Percentiles rank a stretch among this genome's conserved stretches.
These are phyloP conservation scores for Mycena chlorophos DNA, from an alignment of 768 basidiomycete species.

Conservation along the genomic window DNA sequence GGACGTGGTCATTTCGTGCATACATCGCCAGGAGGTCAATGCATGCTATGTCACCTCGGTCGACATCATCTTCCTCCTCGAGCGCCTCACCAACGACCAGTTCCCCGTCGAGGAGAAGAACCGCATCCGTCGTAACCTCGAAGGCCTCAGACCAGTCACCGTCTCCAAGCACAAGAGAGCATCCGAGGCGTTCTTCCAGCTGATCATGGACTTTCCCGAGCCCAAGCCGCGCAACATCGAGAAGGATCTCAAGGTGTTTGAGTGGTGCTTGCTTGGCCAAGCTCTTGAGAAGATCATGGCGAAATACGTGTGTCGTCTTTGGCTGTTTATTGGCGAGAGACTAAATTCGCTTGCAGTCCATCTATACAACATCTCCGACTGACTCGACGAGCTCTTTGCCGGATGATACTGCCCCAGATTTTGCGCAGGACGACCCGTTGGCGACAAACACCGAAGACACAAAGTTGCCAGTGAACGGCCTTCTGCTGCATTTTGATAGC, in stretches of 20 bases:
- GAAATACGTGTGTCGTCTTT: slow-evolving; percentile 65
- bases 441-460: slow-evolving; percentile 8
- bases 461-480: slow-evolving; percentile 6
- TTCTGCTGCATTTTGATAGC: slow-evolving; percentile 14
- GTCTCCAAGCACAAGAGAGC: slow-evolving; percentile 83
- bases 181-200: slow-evolving; percentile 86
- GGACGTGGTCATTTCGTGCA: slow-evolving; percentile 91
- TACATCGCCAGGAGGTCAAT: slow-evolving; percentile 77
- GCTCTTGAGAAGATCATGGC: slow-evolving; percentile 79
- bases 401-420: slow-evolving; percentile 28
- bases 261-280: slow-evolving; percentile 68
- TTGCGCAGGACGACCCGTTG: slow-evolving; percentile 28
- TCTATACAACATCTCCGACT: slow-evolving; percentile 43
- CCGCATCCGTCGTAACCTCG: slow-evolving; percentile 89
- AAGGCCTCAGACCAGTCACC: slow-evolving; percentile 88
- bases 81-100: slow-evolving; percentile 69
- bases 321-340: not conserved
- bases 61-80: slow-evolving; percentile 91
- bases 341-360: slow-evolving; percentile 43
- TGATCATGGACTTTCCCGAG: slow-evolving; percentile 93
- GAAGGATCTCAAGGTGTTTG: slow-evolving; percentile 91
- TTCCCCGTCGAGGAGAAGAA: slow-evolving; percentile 98
- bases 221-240: slow-evolving; percentile 97
- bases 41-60: slow-evolving; percentile 91
- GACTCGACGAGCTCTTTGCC: slow-evolving; percentile 36